Conservation (phyloP, 352 stramenopile species). For the Globisporangium camurandrum region DNA sequence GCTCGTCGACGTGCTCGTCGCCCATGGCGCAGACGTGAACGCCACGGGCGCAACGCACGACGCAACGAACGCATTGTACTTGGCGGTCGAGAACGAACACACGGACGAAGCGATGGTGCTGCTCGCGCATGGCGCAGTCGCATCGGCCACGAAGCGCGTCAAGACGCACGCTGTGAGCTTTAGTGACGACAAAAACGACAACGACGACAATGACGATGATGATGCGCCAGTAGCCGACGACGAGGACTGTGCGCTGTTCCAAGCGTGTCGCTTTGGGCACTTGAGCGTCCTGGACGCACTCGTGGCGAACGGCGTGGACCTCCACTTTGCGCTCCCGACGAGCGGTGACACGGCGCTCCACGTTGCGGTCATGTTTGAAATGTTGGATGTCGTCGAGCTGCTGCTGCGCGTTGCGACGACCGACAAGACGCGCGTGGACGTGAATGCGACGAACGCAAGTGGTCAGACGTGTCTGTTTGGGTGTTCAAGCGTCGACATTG, state of each 20-base stretch:
- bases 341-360: conserved; percentile 68
- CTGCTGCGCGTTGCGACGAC: too few relatives aligned
- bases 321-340: conserved; percentile 60
- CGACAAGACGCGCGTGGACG: conserved; percentile 32
- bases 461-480: conserved; percentile 79
- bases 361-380: conserved; percentile 80
- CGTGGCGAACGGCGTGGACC: conserved; percentile 51
- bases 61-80: conserved; percentile 52
- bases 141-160: conserved; percentile 61
- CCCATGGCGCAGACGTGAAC: conserved; percentile 54
- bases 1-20: conserved; percentile 47
- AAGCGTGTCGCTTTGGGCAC: conserved; percentile 66
- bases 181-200: conserved; percentile 11
- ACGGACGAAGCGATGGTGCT: conserved; percentile 59
- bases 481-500: conserved; percentile 67
- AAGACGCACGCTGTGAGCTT: conserved; percentile 29
- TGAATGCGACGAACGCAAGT: conserved; percentile 64
- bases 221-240: conserved; percentile 40
- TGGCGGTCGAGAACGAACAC: conserved; percentile 70
- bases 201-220: conserved; percentile 25
- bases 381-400: conserved; percentile 71
- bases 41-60: conserved; percentile 36
- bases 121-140: conserved; percentile 58
- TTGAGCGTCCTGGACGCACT: conserved; percentile 71
- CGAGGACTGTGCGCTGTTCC: conserved; percentile 69